A percentile compares a stretch with the other conserved stretches of the same genome.
phyloP scores from a whole-genome alignment of 1,139 yeast genomes.

The Nakaseomyces uthaithaninus region DNA sequence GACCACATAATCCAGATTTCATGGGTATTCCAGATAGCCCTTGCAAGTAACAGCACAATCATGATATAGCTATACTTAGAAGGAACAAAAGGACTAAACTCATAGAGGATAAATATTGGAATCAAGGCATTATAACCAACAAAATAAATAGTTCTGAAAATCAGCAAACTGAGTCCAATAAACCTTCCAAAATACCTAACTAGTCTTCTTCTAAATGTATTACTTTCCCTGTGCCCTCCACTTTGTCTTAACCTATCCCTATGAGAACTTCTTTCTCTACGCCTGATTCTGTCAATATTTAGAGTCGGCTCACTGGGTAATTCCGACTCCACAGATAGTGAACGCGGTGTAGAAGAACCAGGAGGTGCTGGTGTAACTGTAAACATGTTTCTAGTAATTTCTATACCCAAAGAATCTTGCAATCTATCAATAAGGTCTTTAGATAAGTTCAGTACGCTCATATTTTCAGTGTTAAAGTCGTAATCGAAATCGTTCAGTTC shows the following conservation, averaged over 20 bases:
- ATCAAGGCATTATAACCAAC: conserved; percentile 20
- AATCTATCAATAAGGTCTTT: background rate
- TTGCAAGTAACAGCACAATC: conserved; percentile 14
- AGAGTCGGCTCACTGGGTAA: background rate
- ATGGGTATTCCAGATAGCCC: conserved; percentile 19
- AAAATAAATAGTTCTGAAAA: conserved; percentile 18
- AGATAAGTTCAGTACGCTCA: conserved; percentile 1
- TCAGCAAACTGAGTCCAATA: conserved; percentile 1
- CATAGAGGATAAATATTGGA: conserved; percentile 18
- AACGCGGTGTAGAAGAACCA: background rate
- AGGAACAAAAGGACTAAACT: conserved; percentile 19
- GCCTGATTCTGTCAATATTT: background rate
- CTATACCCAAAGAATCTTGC: conserved; percentile 1
- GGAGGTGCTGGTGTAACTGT: conserved; percentile 1
- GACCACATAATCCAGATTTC: conserved; percentile 27
- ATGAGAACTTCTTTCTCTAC: background rate
- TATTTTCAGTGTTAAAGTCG: conserved; percentile 1
- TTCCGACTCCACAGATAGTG: background rate
- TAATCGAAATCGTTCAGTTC: conserved; percentile 11
- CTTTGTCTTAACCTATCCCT: too few relatives aligned
- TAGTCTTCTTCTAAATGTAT: background rate
- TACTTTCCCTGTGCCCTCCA: background rate
- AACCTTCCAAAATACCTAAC: conserved; percentile 6
- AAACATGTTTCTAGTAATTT: conserved; percentile 2
- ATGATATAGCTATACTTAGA: conserved; percentile 15